Percentiles rank a stretch among this genome's conserved stretches.
Evolutionary conservation across 2,329 filamentous ascomycete genomes (phyloP).

Genomic region (Onygena corvina): DNA sequence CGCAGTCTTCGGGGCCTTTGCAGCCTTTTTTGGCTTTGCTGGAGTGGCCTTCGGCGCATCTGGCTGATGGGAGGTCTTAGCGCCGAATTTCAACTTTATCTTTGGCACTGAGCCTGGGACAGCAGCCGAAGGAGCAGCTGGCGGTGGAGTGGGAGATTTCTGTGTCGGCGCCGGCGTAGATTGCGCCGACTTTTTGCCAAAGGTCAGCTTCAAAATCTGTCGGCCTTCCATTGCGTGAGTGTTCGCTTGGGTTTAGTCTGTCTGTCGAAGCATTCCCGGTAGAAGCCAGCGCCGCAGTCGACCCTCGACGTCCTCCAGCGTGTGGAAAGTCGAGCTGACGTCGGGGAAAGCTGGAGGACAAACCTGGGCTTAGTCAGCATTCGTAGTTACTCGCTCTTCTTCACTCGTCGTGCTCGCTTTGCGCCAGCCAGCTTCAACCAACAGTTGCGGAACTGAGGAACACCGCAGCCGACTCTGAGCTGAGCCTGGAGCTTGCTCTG

Average conservation of each 20-base stretch:
- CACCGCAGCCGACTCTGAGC: no score
- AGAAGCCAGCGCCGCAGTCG: no score
- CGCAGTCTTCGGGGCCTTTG: conserved; percentile 16
- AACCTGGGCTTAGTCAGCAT: no score
- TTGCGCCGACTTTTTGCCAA: conserved; percentile 28
- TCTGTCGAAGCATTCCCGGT: no score
- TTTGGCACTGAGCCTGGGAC: conserved; percentile 25
- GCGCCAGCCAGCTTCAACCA: no score
- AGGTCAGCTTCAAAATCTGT: conserved; percentile 32
- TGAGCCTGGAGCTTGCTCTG: no score
- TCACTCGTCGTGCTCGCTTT: no score
- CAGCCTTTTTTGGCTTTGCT: conserved; percentile 15
- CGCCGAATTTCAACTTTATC: conserved; percentile 32
- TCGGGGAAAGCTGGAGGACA: no score
- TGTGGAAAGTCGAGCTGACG: no score
- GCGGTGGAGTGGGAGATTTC: conserved; percentile 16
- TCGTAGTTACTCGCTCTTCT: no score
- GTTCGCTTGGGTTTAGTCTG: neutral
- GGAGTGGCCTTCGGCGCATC: conserved; percentile 13
- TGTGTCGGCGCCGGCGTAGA: conserved; percentile 6
- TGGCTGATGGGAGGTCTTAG: conserved; percentile 19
- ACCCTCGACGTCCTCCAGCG: no score
- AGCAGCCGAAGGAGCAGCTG: conserved; percentile 15
- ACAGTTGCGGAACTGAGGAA: no score
- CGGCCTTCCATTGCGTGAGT: conserved; percentile 27